These are phyloP conservation scores for Ammopiptanthus mongolicus DNA, from an alignment of 306 rosid species.

Conservation along the genomic window DNA sequence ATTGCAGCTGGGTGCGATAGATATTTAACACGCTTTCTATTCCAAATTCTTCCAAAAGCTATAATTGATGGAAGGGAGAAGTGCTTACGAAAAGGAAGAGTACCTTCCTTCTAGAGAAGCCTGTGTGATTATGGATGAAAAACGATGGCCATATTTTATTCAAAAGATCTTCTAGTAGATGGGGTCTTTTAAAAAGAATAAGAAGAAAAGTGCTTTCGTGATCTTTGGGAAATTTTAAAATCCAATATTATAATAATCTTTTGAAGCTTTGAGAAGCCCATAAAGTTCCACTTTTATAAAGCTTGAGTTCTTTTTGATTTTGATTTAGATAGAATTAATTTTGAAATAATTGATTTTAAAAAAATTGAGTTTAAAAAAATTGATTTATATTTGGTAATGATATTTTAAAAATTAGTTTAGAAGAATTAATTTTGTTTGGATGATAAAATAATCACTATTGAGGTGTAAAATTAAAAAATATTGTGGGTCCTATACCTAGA, in stretches of 20 bases:
- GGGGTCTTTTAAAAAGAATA: background rate
- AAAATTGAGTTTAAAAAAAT: too few relatives aligned
- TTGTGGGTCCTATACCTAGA: too few relatives aligned
- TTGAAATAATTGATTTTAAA: too few relatives aligned
- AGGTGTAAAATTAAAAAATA: too few relatives aligned
- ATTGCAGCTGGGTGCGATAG: conserved; percentile 15
- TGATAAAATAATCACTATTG: too few relatives aligned
- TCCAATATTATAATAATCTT: background rate
- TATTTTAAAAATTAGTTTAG: too few relatives aligned
- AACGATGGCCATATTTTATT: conserved; percentile 14
- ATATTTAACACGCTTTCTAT: conserved; percentile 1
- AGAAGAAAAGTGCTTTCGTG: conserved; percentile 1
- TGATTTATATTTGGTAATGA: too few relatives aligned
- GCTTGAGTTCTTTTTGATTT: too few relatives aligned
- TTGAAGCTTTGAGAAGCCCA: conserved; percentile 18
- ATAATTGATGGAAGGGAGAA: background rate
- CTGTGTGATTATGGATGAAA: background rate
- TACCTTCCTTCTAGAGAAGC: conserved; percentile 20
- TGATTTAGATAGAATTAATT: too few relatives aligned
- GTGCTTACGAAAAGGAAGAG: background rate
- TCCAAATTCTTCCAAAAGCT: background rate
- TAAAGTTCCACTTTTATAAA: conserved; percentile 21
- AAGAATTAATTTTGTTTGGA: too few relatives aligned
- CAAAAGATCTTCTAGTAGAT: background rate
- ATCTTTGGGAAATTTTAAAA: too few relatives aligned